Evolutionary conservation across 805 yeast genomes (phyloP), one percentile per base, ranked within the genome.

Genomic region (Schizosaccharomyces lindneri): DNA sequence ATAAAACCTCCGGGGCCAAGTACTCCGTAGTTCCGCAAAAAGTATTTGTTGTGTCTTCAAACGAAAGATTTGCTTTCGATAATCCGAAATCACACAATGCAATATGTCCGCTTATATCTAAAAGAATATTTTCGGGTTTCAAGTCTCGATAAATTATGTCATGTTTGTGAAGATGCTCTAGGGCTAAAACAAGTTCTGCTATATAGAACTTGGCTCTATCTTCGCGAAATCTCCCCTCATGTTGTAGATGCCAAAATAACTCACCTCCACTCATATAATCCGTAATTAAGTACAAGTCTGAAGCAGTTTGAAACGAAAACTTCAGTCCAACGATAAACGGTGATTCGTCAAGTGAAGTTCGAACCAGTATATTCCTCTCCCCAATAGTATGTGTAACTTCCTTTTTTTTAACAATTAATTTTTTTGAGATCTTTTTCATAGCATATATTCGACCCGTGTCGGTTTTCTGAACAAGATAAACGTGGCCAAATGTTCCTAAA

Each of bases 191-290:
- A 68, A 93, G 78, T 73, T 93, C 98, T 1, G 97, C 97, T 72
- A 93, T 93, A 72, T 93, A 93, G 70, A 93, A 93, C 74, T 87
- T 90, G 62, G 98, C 97, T 63, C 97, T 78, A 62, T 84, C 90
- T 75, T 93, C 98, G 62, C 83, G 72, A 70, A 93, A 93, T 65
- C 96, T 79, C 55, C 97, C 96, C 71, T 93, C 97, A 70, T 88
- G 87, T 74, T 93, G 98, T 71, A 93, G 77, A 74, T 93, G 95
- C 94, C 95, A 88, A 70, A 87, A 87, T 65, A 93, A 77, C 74
- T 93, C 98, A 63, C 98, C 98, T 55, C 98, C 98, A 59, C 93
- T 83, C 97, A 93, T 90, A 73, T 85, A 93, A 73, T 93, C 98
- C 1, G 97, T 90, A 36, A 93, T 96, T 63, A 93, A 76, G 70